Percentiles rank a stretch among this genome's conserved stretches.
These are phyloP conservation scores for Thelonectria blattea DNA, from an alignment of 2,329 filamentous ascomycete species.

Conservation along the genomic window DNA sequence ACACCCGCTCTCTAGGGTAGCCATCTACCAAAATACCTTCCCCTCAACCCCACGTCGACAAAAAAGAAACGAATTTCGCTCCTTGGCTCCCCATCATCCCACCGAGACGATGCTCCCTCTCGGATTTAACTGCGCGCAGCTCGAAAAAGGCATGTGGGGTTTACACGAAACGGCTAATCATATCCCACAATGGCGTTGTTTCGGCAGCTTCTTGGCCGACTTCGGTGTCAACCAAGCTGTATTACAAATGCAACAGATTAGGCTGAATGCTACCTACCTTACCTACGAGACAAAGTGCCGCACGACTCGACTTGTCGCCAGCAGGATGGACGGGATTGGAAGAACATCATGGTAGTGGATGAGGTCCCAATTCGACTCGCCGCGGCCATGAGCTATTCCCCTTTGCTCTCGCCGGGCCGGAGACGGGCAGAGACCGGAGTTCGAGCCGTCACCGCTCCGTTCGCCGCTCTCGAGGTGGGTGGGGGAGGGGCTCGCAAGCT, in stretches of 20 bases:
- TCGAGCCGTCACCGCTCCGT: background rate
- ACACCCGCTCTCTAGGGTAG: background rate
- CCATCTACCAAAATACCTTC: background rate
- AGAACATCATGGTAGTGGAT: background rate
- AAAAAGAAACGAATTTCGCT: background rate
- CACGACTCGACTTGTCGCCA: background rate
- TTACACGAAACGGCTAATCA: background rate
- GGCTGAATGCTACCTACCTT: background rate
- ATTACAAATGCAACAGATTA: constrained; percentile 12
- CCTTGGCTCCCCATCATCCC: background rate
- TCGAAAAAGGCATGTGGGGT: background rate
- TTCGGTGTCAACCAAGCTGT: background rate
- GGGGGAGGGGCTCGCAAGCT: constrained; percentile 14
- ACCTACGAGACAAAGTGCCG: background rate
- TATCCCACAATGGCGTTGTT: constrained; percentile 10
- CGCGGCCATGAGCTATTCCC: too few species aligned
- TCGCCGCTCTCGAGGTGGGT: background rate
- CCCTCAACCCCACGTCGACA: background rate
- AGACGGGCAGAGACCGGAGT: background rate
- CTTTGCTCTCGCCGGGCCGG: background rate
- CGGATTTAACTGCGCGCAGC: background rate
- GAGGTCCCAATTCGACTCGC: too few species aligned
- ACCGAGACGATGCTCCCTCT: background rate
- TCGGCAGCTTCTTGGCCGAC: constrained; percentile 1
- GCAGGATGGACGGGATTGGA: too few species aligned